These are phyloP conservation scores for Cyberlindnera nakhonratchasimensis DNA, from an alignment of 805 yeast species.

Conservation along the genomic window DNA sequence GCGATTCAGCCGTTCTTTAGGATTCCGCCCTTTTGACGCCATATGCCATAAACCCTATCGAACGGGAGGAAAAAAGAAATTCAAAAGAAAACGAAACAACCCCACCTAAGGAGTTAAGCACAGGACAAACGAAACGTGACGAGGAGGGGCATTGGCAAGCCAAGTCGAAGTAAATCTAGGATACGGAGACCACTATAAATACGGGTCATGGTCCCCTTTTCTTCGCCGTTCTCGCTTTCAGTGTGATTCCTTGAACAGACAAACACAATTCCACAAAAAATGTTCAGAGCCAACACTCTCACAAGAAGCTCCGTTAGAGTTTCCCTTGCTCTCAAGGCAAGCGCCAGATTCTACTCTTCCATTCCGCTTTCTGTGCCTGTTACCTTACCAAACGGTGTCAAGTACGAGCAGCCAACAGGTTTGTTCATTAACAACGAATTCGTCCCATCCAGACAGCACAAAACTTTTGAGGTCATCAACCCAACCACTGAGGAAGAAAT, in stretches of 20 bases:
- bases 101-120: too few species aligned
- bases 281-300: slow-evolving; percentile 22
- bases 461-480: slow-evolving; percentile 58
- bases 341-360: slow-evolving; percentile 31
- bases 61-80: too few species aligned
- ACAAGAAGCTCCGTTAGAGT: slow-evolving; percentile 15
- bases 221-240: too few species aligned
- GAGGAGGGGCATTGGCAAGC: too few species aligned
- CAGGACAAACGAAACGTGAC: too few species aligned
- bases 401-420: slow-evolving; percentile 78
- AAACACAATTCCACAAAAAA: slow-evolving; percentile 6
- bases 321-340: slow-evolving; percentile 21
- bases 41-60: not conserved
- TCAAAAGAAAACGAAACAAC: too few species aligned
- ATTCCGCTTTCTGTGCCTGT: slow-evolving; percentile 45
- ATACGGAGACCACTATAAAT: too few species aligned
- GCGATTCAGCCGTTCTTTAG: slow-evolving; percentile 3
- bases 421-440: slow-evolving; percentile 78
- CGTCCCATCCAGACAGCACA: slow-evolving; percentile 54
- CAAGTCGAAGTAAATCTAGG: too few species aligned
- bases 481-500: slow-evolving; percentile 76
- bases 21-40: slow-evolving; percentile 1
- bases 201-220: too few species aligned
- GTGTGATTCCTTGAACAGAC: too few species aligned
- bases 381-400: slow-evolving; percentile 69